These are phyloP conservation scores for Choanephora cucurbitarum DNA, from an alignment of 371 early-diverging fungal species.

Conservation along the genomic window DNA sequence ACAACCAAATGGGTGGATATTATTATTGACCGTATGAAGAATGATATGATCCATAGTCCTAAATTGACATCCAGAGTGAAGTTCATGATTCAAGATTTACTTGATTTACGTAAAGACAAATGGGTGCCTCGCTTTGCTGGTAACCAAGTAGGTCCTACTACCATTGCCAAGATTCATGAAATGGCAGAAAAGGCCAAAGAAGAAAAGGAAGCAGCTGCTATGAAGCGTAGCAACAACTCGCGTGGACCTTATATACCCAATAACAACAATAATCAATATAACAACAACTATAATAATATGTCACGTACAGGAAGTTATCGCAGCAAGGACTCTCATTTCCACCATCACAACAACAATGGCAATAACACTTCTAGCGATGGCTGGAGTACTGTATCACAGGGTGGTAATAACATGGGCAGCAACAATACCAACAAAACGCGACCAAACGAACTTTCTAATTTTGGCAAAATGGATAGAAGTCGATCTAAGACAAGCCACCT, in stretches of 20 bases:
- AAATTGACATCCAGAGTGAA: conserved; percentile 82
- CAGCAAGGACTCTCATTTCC: conserved; percentile 39
- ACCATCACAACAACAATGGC: conserved; percentile 11
- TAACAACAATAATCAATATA: conserved; percentile 19
- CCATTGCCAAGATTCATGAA: conserved; percentile 88
- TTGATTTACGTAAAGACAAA: conserved; percentile 81
- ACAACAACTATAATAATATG: conserved; percentile 33
- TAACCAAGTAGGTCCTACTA: conserved; percentile 76
- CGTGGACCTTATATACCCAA: conserved; percentile 58
- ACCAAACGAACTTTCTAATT: conserved; percentile 68
- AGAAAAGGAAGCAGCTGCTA: conserved; percentile 58
- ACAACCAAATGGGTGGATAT: conserved; percentile 64
- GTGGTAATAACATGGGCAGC: conserved; percentile 40
- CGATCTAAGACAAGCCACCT: conserved; percentile 56
- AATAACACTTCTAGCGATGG: conserved; percentile 52
- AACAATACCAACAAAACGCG: conserved; percentile 10
- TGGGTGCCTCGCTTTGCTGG: conserved; percentile 71
- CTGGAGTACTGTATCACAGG: conserved; percentile 67
- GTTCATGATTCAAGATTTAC: conserved; percentile 91
- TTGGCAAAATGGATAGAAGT: conserved; percentile 78
- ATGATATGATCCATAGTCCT: conserved; percentile 62
- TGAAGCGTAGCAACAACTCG: conserved; percentile 65
- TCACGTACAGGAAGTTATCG: conserved; percentile 68
- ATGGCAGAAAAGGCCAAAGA: conserved; percentile 68
- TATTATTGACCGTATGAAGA: conserved; percentile 74